Percentiles rank a stretch among this genome's conserved stretches.
Conservation (phyloP, 1,139 yeast genomes). For the Yamadazyma diddensiae region DNA sequence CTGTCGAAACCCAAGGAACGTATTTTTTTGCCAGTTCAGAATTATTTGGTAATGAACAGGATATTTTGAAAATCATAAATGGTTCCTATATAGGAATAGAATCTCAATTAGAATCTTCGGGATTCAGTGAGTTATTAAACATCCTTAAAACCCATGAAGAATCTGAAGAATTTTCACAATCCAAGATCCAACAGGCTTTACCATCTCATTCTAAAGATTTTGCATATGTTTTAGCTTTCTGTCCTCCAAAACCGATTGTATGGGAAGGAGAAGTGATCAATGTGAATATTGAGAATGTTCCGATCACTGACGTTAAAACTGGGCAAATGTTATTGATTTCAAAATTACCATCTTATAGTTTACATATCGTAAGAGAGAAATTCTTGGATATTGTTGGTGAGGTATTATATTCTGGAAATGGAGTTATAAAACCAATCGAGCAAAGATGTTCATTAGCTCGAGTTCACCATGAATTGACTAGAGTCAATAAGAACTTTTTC, state of each 20-base stretch:
- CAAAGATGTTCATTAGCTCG: constrained; percentile 69
- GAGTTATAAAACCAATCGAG: constrained; percentile 41
- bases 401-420: constrained; percentile 41
- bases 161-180: constrained; percentile 15
- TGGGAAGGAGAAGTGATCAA: constrained; percentile 86
- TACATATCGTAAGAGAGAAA: constrained; percentile 36
- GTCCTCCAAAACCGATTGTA: constrained; percentile 80
- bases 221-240: constrained; percentile 70
- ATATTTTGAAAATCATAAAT: constrained; percentile 40
- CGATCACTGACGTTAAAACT: constrained; percentile 51
- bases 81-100: constrained; percentile 44
- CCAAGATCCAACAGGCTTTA: constrained; percentile 15
- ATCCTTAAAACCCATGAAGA: constrained; percentile 18
- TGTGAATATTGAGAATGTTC: constrained; percentile 46
- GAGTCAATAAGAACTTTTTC: constrained; percentile 66
- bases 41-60: constrained; percentile 43
- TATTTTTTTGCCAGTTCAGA: constrained; percentile 69
- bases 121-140: constrained; percentile 32
- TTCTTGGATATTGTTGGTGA: constrained; percentile 56
- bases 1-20: constrained; percentile 71
- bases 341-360: constrained; percentile 35
- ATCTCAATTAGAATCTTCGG: constrained; percentile 23
- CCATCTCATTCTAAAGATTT: constrained; percentile 30
- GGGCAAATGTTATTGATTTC: constrained; percentile 74
- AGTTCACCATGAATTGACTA: constrained; percentile 72